phyloP scores from a whole-genome alignment of 2,329 filamentous ascomycete species.

The Sporothrix brasiliensis region DNA sequence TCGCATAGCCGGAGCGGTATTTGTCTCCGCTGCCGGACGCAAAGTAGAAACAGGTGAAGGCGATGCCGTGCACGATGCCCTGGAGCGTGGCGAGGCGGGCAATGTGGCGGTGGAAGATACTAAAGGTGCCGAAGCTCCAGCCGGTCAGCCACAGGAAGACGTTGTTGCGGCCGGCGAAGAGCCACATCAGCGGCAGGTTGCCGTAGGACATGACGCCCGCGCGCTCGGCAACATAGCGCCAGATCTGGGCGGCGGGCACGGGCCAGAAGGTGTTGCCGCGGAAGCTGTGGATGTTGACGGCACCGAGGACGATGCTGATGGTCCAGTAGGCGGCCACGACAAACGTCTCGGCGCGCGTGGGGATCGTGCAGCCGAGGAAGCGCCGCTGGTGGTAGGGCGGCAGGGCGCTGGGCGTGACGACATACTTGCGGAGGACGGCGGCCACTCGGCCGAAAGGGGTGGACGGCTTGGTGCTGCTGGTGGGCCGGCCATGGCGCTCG shows the following conservation, averaged over 20 bases:
- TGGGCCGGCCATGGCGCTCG: conserved; percentile 10
- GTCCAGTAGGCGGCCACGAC: conserved; percentile 35
- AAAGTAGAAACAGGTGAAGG: conserved; percentile 51
- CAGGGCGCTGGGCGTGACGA: conserved; percentile 32
- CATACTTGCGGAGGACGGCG: conserved; percentile 31
- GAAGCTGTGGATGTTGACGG: conserved; percentile 20
- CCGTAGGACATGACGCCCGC: conserved; percentile 35
- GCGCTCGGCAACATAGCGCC: conserved; percentile 35
- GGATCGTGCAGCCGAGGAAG: conserved; percentile 36
- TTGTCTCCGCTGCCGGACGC: background rate
- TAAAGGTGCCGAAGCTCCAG: conserved; percentile 69
- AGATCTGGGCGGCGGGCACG: conserved; percentile 29
- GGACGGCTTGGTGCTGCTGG: background rate
- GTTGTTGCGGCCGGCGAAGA: conserved; percentile 70
- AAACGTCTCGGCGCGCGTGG: conserved; percentile 35
- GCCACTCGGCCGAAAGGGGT: background rate
- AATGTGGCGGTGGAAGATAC: conserved; percentile 68
- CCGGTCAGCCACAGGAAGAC: conserved; percentile 67
- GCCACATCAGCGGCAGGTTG: conserved; percentile 35
- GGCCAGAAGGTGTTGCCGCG: conserved; percentile 24
- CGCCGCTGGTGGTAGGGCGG: conserved; percentile 32
- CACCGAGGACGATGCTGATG: conserved; percentile 30
- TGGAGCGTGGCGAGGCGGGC: conserved; percentile 64
- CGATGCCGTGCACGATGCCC: conserved; percentile 63
- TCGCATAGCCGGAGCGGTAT: background rate